Conservation (phyloP, 1,139 yeast genomes). For the Yamadazyma taylorii region DNA sequence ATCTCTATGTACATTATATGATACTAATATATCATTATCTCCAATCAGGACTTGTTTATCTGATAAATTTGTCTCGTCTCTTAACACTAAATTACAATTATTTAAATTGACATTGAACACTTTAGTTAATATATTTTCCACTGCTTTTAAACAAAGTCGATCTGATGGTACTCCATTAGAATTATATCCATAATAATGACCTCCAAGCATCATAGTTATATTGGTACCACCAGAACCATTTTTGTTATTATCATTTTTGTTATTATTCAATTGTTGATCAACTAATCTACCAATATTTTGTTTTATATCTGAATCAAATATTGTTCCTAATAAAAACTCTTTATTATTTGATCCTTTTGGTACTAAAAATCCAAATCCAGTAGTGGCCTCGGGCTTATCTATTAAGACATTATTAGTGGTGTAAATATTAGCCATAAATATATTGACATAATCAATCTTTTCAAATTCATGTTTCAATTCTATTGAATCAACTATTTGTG, state of each 20-base stretch:
- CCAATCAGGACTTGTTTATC: constrained; percentile 23
- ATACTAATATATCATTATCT: constrained; percentile 33
- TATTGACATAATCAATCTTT: constrained; percentile 49
- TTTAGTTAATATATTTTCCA: constrained; percentile 46
- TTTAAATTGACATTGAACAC: constrained; percentile 51
- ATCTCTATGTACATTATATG: constrained; percentile 38
- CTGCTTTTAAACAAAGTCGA: constrained; percentile 42
- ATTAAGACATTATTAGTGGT: constrained; percentile 29
- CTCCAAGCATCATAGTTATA: constrained; percentile 89
- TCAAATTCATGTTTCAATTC: constrained; percentile 16
- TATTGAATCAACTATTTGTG: constrained; percentile 19
- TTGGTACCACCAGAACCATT: too few relatives aligned
- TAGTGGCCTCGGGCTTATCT: constrained; percentile 36
- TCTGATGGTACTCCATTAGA: constrained; percentile 41
- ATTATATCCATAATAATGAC: constrained; percentile 38
- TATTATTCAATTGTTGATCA: too few relatives aligned
- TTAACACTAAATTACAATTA: constrained; percentile 27
- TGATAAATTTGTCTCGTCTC: constrained; percentile 26
- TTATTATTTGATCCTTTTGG: constrained; percentile 60
- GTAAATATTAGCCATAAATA: constrained; percentile 62
- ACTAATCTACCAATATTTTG: constrained; percentile 7
- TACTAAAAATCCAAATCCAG: constrained; percentile 87
- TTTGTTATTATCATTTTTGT: too few relatives aligned
- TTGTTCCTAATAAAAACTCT: constrained; percentile 74
- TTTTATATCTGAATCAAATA: constrained; percentile 78